Percentiles rank a stretch among this genome's conserved stretches.
Conservation (phyloP, 2,329 filamentous ascomycete species). For the Paraphoma chrysanthemicola region DNA sequence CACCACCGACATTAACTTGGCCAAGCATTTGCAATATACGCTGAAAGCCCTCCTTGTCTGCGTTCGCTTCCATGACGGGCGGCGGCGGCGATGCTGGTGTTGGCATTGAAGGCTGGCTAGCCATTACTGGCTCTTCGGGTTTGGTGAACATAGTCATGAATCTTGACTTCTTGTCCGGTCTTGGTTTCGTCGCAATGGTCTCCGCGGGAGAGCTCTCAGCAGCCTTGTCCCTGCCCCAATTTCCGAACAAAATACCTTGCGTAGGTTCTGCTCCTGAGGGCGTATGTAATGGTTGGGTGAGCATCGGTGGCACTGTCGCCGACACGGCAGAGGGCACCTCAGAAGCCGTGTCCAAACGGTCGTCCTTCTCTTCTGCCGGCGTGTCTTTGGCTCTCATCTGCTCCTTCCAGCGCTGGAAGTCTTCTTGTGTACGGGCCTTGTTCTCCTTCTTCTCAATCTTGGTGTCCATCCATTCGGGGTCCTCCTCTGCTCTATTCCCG, state of each 20-base stretch:
- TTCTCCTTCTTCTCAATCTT: slow-evolving; percentile 70
- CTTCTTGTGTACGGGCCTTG: slow-evolving; percentile 80
- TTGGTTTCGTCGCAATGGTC: slow-evolving; percentile 44
- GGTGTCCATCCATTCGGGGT: slow-evolving; percentile 88
- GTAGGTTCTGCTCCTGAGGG: slow-evolving; percentile 70
- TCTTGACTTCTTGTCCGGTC: slow-evolving; percentile 76
- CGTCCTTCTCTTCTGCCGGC: slow-evolving; percentile 55
- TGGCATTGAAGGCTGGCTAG: slow-evolving; percentile 19
- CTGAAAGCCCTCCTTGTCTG: slow-evolving; percentile 87
- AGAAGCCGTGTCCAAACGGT: slow-evolving; percentile 33
- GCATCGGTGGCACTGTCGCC: slow-evolving; percentile 36
- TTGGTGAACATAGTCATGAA: slow-evolving; percentile 77
- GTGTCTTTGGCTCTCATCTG: slow-evolving; percentile 75
- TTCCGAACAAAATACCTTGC: slow-evolving; percentile 79
- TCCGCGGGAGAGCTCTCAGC: slow-evolving; percentile 42
- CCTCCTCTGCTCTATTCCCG: slow-evolving; percentile 63
- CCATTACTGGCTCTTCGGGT: slow-evolving; percentile 43
- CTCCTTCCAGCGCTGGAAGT: slow-evolving; percentile 95
- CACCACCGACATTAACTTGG: slow-evolving; percentile 40
- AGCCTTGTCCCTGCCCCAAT: slow-evolving; percentile 61
- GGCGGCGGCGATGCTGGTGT: slow-evolving; percentile 31
- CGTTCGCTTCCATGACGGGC: slow-evolving; percentile 49
- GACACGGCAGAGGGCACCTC: slow-evolving; percentile 28
- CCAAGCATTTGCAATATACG: slow-evolving; percentile 83
- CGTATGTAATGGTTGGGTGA: slow-evolving; percentile 57